phyloP scores from a whole-genome alignment of 192 early-diverging fungal species.

The Coemansia reversa region DNA sequence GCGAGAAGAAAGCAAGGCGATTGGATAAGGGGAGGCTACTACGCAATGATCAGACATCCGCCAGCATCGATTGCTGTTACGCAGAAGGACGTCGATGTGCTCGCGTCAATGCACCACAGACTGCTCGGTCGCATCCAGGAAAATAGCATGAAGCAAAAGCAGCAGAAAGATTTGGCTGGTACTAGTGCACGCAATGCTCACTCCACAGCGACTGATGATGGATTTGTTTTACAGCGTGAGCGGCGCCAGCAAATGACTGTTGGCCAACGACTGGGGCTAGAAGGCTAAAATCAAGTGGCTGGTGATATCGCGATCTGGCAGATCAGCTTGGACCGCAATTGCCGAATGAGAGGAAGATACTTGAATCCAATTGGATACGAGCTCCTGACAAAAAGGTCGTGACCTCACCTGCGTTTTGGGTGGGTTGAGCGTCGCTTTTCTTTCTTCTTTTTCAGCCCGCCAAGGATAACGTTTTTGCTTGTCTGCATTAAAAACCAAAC shows the following conservation, averaged over 20 bases:
- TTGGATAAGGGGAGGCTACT: neutral
- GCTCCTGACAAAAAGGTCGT: neutral
- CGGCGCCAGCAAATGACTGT: constrained; percentile 37
- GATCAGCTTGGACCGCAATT: neutral
- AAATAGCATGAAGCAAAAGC: neutral
- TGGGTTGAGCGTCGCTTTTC: too few relatives aligned
- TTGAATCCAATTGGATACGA: neutral
- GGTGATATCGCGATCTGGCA: neutral
- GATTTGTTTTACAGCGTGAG: constrained; percentile 13
- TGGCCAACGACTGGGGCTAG: constrained; percentile 33
- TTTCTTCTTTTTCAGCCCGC: neutral
- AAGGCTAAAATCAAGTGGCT: neutral
- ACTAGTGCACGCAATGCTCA: neutral
- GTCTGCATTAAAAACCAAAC: neutral
- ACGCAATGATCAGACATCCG: constrained; percentile 43
- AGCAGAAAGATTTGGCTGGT: neutral
- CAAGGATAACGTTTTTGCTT: neutral
- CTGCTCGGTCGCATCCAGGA: constrained; percentile 28
- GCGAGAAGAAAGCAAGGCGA: neutral
- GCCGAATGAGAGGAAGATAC: neutral
- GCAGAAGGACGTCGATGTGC: constrained; percentile 49
- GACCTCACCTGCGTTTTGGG: neutral
- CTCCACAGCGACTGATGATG: neutral
- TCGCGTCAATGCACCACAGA: constrained; percentile 38
- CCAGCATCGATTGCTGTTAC: constrained; percentile 34